Evolutionary conservation across 176 grass and related monocot species (phyloP).

Genomic region (Melocanna baccifera): DNA sequence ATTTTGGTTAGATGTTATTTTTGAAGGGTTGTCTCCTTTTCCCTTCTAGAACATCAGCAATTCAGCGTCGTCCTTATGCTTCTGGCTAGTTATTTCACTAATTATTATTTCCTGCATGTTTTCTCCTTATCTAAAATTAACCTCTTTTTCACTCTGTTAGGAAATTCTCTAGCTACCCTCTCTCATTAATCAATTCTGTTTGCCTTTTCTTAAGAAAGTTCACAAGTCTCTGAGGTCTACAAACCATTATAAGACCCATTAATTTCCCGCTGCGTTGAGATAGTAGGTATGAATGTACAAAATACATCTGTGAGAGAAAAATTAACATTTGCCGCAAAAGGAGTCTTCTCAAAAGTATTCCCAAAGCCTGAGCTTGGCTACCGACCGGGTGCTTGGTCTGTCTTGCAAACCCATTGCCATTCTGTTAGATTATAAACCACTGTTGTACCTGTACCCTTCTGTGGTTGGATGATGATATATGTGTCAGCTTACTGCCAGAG

Average conservation of each 20-base stretch:
- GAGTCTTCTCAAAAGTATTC: slow-evolving; percentile 70
- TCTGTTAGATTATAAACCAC: neutral
- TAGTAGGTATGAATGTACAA: slow-evolving; percentile 64
- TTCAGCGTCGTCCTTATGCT: neutral
- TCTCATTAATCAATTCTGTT: slow-evolving; percentile 18
- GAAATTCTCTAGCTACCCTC: slow-evolving; percentile 1
- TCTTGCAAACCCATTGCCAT: neutral
- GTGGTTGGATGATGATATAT: slow-evolving; percentile 24
- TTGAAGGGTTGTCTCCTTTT: neutral
- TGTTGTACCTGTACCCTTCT: neutral
- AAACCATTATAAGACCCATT: slow-evolving; percentile 88
- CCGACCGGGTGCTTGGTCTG: slow-evolving; percentile 94
- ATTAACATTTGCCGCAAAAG: slow-evolving; percentile 54
- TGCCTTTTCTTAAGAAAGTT: slow-evolving; percentile 70
- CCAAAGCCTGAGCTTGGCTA: slow-evolving; percentile 91
- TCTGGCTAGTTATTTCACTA: neutral
- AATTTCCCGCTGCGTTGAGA: slow-evolving; percentile 64
- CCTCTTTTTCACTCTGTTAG: neutral
- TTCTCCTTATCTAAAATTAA: neutral
- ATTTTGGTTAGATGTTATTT: neutral
- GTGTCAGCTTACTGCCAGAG: slow-evolving; percentile 3
- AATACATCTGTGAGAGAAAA: slow-evolving; percentile 41
- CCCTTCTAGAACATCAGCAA: neutral
- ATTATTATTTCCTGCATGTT: slow-evolving; percentile 1
- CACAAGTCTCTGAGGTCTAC: slow-evolving; percentile 74